Evolutionary conservation across 176 grass and related monocot genomes (phyloP).

Genomic region (Aegilops longissima): DNA sequence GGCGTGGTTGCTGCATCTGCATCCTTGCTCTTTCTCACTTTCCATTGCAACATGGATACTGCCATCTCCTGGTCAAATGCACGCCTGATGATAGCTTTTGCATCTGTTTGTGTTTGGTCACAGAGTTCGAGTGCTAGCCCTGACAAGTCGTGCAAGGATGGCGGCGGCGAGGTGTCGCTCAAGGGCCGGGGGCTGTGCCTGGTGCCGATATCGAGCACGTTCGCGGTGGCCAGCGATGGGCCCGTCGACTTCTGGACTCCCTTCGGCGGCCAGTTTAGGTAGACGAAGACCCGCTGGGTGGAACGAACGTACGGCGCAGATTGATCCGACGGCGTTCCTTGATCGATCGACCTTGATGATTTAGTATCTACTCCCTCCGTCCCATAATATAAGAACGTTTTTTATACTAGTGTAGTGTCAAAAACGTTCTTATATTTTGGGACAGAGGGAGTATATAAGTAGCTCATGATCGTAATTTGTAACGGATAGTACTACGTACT

Average conservation of each 20-base stretch:
- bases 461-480: slow-evolving; percentile 31
- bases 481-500: slow-evolving; percentile 16
- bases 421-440: too few relatives aligned
- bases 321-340: neutral
- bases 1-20: slow-evolving; percentile 13
- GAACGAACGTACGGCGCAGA: neutral
- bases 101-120: slow-evolving; percentile 21
- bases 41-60: slow-evolving; percentile 17
- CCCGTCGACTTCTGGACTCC: slow-evolving; percentile 83
- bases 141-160: slow-evolving; percentile 50
- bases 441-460: neutral
- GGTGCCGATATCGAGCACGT: slow-evolving; percentile 86
- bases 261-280: slow-evolving; percentile 83
- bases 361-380: neutral
- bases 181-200: slow-evolving; percentile 86
- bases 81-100: slow-evolving; percentile 33
- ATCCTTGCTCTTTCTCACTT: slow-evolving; percentile 22
- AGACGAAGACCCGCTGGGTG: slow-evolving; percentile 3
- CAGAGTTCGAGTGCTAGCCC: slow-evolving; percentile 38
- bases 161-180: slow-evolving; percentile 47
- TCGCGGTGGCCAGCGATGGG: slow-evolving; percentile 67
- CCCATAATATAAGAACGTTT: too few relatives aligned
- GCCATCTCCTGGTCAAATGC: neutral
- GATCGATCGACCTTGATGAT: neutral
- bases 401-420: too few relatives aligned